Evolutionary conservation across 768 basidiomycete genomes (phyloP).

Genomic region (Mycena rosella): DNA sequence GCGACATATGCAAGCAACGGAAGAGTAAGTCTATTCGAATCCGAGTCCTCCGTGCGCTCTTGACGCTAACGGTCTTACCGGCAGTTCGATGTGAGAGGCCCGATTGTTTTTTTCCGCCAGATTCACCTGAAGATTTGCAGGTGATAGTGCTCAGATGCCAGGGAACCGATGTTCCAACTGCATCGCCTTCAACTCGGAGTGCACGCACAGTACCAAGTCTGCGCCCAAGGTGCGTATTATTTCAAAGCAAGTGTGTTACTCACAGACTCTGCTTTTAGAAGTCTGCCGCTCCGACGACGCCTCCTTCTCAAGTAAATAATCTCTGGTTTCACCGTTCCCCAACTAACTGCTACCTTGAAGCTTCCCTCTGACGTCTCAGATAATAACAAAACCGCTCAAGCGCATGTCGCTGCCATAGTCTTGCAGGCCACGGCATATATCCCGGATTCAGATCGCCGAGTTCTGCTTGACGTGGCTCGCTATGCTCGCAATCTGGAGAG

Average conservation of each 20-base stretch:
- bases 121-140: conserved; percentile 46
- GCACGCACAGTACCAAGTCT: conserved; percentile 59
- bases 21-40: conserved; percentile 22
- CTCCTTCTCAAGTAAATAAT: conserved; percentile 6
- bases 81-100: conserved; percentile 27
- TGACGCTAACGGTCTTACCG: not conserved
- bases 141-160: conserved; percentile 81
- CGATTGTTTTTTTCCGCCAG: not conserved
- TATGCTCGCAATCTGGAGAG: conserved; percentile 33
- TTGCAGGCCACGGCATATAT: conserved; percentile 30
- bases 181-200: conserved; percentile 70
- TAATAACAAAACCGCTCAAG: conserved; percentile 13
- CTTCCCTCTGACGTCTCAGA: not conserved
- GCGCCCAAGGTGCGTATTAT: conserved; percentile 12
- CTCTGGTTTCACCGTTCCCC: no score
- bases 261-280: not conserved
- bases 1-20: conserved; percentile 34
- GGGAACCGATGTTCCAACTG: conserved; percentile 78
- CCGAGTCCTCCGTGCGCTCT: no score
- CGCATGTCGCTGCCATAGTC: conserved; percentile 33
- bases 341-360: not conserved
- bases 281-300: not conserved
- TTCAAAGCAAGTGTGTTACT: not conserved
- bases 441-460: conserved; percentile 15
- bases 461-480: conserved; percentile 32